A percentile compares a stretch with the other conserved stretches of the same genome.
phyloP scores from a whole-genome alignment of 2,329 filamentous ascomycete species.

The Westerdykella aurantiaca region DNA sequence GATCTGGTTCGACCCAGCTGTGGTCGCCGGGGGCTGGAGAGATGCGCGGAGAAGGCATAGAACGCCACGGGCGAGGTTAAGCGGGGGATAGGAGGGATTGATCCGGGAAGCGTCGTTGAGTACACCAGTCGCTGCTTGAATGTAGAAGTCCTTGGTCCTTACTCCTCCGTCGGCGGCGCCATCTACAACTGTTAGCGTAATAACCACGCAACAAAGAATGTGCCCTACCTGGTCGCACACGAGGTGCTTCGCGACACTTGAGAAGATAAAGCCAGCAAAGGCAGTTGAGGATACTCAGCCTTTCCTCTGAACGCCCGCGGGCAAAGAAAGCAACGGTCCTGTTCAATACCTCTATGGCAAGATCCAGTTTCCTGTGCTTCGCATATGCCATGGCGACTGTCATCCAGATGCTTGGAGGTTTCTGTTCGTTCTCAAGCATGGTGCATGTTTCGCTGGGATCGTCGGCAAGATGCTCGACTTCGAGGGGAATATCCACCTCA shows the following conservation, averaged over 20 bases:
- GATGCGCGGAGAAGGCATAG: slow-evolving; percentile 84
- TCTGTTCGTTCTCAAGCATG: slow-evolving; percentile 88
- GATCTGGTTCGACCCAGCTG: slow-evolving; percentile 58
- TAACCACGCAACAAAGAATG: not conserved
- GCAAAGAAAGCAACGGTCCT: slow-evolving; percentile 69
- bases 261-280: slow-evolving; percentile 87
- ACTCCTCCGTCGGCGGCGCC: slow-evolving; percentile 57
- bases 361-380: slow-evolving; percentile 89
- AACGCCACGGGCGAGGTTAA: slow-evolving; percentile 87
- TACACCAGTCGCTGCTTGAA: slow-evolving; percentile 82
- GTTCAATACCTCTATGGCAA: slow-evolving; percentile 64
- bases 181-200: slow-evolving; percentile 17
- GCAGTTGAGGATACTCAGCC: slow-evolving; percentile 75
- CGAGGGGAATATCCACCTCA: slow-evolving; percentile 87
- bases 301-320: slow-evolving; percentile 68
- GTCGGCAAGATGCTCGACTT: slow-evolving; percentile 68
- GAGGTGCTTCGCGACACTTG: slow-evolving; percentile 77
- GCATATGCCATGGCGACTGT: slow-evolving; percentile 95
- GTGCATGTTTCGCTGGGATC: slow-evolving; percentile 94
- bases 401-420: slow-evolving; percentile 92
- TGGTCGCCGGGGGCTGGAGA: slow-evolving; percentile 67
- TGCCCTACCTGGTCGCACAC: slow-evolving; percentile 51
- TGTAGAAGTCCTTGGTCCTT: slow-evolving; percentile 88
- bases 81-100: slow-evolving; percentile 84
- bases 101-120: slow-evolving; percentile 94